Conservation (phyloP, 129 eudicot genomes). For the Helianthus tuberosus region DNA sequence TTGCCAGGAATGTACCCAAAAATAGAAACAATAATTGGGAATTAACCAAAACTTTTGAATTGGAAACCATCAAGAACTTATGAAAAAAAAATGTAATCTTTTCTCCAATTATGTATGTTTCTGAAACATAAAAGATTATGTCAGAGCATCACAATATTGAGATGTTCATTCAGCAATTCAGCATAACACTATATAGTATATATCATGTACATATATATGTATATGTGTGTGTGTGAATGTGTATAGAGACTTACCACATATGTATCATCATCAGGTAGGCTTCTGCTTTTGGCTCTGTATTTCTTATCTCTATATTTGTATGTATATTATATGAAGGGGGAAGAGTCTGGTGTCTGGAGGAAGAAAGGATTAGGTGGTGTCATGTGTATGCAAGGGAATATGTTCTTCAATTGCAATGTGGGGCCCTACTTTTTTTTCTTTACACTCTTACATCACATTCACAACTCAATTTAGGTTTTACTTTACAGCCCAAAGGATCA, state of each 20-base stretch:
- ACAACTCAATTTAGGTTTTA: slow-evolving; percentile 21
- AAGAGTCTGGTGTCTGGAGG: slow-evolving; percentile 32
- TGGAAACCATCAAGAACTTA: slow-evolving; percentile 1
- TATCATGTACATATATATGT: neutral
- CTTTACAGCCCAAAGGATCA: slow-evolving; percentile 39
- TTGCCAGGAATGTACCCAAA: neutral
- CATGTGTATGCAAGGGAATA: slow-evolving; percentile 40
- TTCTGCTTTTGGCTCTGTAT: slow-evolving; percentile 19
- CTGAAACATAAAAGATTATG: slow-evolving; percentile 7
- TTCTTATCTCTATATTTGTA: slow-evolving; percentile 13
- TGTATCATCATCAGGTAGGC: neutral
- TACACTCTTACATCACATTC: slow-evolving; percentile 42
- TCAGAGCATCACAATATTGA: neutral
- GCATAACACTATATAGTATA: neutral
- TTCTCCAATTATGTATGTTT: neutral
- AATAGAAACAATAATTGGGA: neutral
- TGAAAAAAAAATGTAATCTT: neutral
- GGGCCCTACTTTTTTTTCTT: slow-evolving; percentile 33
- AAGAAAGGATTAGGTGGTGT: slow-evolving; percentile 34
- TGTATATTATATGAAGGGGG: slow-evolving; percentile 8
- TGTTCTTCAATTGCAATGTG: slow-evolving; percentile 34
- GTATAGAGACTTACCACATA: slow-evolving; percentile 24
- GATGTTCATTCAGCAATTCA: neutral
- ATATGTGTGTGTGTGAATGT: neutral
- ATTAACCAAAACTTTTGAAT: neutral